A percentile compares a stretch with the other conserved stretches of the same genome.
Conservation (phyloP, 2,329 filamentous ascomycete genomes). For the Clarireedia paspali region DNA sequence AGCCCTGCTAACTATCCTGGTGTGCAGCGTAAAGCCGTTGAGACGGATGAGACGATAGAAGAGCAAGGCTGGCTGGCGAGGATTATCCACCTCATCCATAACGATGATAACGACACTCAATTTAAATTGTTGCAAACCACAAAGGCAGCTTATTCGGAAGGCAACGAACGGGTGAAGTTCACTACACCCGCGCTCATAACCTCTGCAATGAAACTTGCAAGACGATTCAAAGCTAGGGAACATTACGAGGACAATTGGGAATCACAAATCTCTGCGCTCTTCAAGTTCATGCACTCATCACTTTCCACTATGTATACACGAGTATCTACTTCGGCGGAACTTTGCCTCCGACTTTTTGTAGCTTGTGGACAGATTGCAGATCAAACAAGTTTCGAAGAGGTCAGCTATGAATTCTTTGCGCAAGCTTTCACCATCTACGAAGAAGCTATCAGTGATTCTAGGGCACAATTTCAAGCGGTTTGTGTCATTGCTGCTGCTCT, state of each 20-base stretch:
- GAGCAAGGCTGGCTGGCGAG: conserved; percentile 96
- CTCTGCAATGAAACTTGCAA: conserved; percentile 79
- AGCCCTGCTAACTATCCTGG: conserved; percentile 77
- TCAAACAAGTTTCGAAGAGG: conserved; percentile 85
- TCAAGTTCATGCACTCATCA: conserved; percentile 90
- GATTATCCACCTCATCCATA: conserved; percentile 80
- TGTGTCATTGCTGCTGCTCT: conserved; percentile 87
- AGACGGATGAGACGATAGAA: conserved; percentile 96
- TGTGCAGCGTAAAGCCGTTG: conserved; percentile 63
- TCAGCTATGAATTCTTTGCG: conserved; percentile 95
- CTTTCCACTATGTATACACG: conserved; percentile 82
- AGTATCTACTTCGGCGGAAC: conserved; percentile 75
- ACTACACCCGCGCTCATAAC: conserved; percentile 92
- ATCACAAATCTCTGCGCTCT: conserved; percentile 69
- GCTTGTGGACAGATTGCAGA: conserved; percentile 90
- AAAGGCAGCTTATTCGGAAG: conserved; percentile 79
- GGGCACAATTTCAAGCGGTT: conserved; percentile 96
- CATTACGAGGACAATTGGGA: conserved; percentile 75
- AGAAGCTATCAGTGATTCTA: conserved; percentile 88
- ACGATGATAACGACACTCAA: conserved; percentile 83
- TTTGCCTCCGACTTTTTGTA: conserved; percentile 83
- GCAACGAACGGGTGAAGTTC: conserved; percentile 91
- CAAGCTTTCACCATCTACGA: conserved; percentile 98
- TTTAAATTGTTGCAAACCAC: conserved; percentile 87
- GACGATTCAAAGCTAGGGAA: conserved; percentile 82